These are phyloP conservation scores for Tricholoma bakamatsutake DNA, from an alignment of 768 basidiomycete genomes.

Conservation along the genomic window DNA sequence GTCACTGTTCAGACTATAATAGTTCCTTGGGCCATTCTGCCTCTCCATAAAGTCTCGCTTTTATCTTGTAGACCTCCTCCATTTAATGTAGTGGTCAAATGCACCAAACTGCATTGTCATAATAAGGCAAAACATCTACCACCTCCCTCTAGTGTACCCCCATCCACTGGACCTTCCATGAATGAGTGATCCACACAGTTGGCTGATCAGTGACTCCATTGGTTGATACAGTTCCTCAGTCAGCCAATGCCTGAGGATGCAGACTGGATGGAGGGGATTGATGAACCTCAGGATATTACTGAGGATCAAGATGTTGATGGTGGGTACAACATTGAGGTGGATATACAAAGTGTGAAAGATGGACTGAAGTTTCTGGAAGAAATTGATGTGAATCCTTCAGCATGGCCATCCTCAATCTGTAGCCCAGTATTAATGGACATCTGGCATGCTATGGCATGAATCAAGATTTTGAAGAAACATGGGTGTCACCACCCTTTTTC, in stretches of 20 bases:
- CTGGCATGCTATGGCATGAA: not conserved
- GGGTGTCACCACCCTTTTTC: constrained; percentile 12
- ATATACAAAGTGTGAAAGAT: not conserved
- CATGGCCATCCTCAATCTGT: not conserved
- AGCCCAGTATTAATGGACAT: not conserved
- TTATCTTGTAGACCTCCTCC: no score
- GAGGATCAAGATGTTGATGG: constrained; percentile 11
- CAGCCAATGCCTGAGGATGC: not conserved
- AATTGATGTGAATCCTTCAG: not conserved
- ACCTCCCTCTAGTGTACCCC: not conserved
- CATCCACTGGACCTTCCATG: not conserved
- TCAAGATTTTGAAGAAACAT: not conserved
- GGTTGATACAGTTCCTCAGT: not conserved
- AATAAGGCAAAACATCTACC: not conserved
- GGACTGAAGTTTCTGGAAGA: not conserved
- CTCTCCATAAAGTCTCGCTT: not conserved
- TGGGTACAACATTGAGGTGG: not conserved
- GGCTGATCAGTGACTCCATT: not conserved
- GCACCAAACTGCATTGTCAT: not conserved
- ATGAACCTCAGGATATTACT: not conserved
- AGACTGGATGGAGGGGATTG: not conserved
- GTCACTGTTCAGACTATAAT: not conserved
- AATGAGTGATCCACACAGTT: not conserved
- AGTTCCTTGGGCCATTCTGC: not conserved
- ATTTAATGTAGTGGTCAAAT: not conserved